Base-by-base conservation (phyloP, 345 rosid genomes). In the Iberis pinnata region DNA sequence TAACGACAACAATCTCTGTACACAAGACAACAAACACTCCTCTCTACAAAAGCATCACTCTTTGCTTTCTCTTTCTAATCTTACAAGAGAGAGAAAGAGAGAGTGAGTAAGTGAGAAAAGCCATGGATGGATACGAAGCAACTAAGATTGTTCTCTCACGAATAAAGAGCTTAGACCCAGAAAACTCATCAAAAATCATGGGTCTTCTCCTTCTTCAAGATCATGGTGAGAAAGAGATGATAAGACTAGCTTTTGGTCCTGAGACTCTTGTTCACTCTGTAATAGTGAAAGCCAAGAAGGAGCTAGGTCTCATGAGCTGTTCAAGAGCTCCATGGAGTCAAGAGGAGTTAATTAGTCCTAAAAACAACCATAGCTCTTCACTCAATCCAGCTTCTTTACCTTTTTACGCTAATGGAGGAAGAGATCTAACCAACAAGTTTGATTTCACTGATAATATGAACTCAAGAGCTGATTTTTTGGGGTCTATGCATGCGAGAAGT, bases 181-280 rank as follows among this genome's bases (percentile, higher is more conserved):
- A 86, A 10, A 83, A 83, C 75, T 95, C 97, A 12, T 85, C 97
- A 24, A 89, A 78, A 74, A 89, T 86, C 82, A 86, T 89, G 89
- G 89, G 95, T 64, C 73, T 86, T 27, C 86, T 89, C 61, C 81
- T 89, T 39, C 79, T 86, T 51, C 92, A 89, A 68, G 97, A 89
- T 54, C 89, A 83, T 24, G 89, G 95, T n/a, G 97, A 89, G 46
- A 86, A 89, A 49, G 97, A 86, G 70, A 86, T 86, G 95, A 86
- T 89, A 62, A 73, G 97, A 52, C 73, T 89, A 33, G 97, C 95
- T 69, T 81, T 83, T 70, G 95, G 95, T 9, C 89, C 97, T 0
- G 93, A 86, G 65, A 58, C 88, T 49, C 76, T 81, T 56, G 76
- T 86, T 36, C 89, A 80, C 71, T 81, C 97, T 1, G 72, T 89